These are phyloP conservation scores for Termitomyces sp. DNA, from an alignment of 768 basidiomycete species.

Conservation along the genomic window DNA sequence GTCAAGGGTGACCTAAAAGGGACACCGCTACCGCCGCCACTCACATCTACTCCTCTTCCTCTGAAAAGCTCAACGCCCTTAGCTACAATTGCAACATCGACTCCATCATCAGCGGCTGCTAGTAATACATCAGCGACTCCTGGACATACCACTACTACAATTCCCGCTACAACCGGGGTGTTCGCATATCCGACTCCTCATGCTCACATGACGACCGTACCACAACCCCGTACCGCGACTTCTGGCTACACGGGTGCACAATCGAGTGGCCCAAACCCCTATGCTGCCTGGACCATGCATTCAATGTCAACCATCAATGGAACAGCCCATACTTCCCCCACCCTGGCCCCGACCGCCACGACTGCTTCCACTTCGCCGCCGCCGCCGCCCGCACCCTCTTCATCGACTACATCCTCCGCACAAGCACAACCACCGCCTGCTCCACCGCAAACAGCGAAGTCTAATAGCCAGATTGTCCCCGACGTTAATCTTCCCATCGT, in stretches of 20 bases:
- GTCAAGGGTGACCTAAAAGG: conserved; percentile 60
- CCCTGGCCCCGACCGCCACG: conserved; percentile 23
- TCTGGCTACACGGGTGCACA: conserved; percentile 22
- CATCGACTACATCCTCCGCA: conserved; percentile 12
- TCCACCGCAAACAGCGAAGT: conserved; percentile 11
- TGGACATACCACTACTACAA: conserved; percentile 16
- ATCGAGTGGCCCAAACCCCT: conserved; percentile 30
- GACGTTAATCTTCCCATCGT: conserved; percentile 74
- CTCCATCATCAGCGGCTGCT: conserved; percentile 16
- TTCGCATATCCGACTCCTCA: conserved; percentile 35
- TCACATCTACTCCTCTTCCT: conserved; percentile 60
- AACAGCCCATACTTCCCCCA: conserved; percentile 7
- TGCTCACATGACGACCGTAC: conserved; percentile 16
- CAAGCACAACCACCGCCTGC: conserved; percentile 21
- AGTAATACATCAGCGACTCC: conserved; percentile 17
- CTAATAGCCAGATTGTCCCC: conserved; percentile 27
- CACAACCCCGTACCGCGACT: conserved; percentile 20
- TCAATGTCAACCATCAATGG: conserved; percentile 15
- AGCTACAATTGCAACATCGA: conserved; percentile 18
- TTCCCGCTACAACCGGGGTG: conserved; percentile 33
- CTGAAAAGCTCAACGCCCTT: conserved; percentile 31
- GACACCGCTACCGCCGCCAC: conserved; percentile 58
- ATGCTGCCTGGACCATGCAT: conserved; percentile 33
- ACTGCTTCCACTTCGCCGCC: conserved; percentile 24
- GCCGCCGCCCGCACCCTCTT: conserved; percentile 18